Conservation (phyloP, 768 basidiomycete species). For the Sistotremastrum suecicum region DNA sequence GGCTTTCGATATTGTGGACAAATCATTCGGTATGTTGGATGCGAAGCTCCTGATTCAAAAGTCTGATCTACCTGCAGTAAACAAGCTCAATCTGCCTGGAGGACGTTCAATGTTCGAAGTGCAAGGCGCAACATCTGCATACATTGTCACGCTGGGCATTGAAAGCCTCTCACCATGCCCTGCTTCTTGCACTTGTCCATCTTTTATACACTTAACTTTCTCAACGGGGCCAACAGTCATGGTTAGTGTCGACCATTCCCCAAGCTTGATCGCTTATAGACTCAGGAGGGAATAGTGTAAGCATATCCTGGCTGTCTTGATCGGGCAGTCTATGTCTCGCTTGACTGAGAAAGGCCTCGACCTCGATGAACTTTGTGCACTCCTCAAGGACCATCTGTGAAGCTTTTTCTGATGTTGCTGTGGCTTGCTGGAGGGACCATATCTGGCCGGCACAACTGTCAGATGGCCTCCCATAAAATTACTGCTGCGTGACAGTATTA, state of each 20-base stretch:
- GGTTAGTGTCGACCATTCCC: conserved; percentile 24
- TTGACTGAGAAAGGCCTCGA: conserved; percentile 35
- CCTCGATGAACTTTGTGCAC: conserved; percentile 27
- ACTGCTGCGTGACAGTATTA: no score
- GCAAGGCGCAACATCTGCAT: conserved; percentile 47
- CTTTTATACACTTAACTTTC: conserved; percentile 54
- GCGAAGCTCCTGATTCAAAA: neutral
- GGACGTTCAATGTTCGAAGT: conserved; percentile 53
- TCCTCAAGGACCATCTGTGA: neutral
- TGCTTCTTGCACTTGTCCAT: conserved; percentile 59
- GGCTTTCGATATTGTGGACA: conserved; percentile 67
- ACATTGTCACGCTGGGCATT: conserved; percentile 39
- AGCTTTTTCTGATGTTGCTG: neutral
- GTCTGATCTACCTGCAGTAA: conserved; percentile 26
- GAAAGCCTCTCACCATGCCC: conserved; percentile 19
- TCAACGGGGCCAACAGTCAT: conserved; percentile 45
- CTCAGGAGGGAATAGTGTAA: conserved; percentile 43
- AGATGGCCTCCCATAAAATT: no score
- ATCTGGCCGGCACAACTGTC: no score
- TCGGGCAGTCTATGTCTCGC: conserved; percentile 40
- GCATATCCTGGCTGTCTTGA: conserved; percentile 52
- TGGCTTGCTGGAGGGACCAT: neutral
- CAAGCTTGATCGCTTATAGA: neutral
- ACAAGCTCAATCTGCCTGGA: conserved; percentile 44
- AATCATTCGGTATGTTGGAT: conserved; percentile 36